Evolutionary conservation across 352 stramenopile species (phyloP), one percentile per base, ranked within the genome.

Genomic region (Phytophthora vignae): DNA sequence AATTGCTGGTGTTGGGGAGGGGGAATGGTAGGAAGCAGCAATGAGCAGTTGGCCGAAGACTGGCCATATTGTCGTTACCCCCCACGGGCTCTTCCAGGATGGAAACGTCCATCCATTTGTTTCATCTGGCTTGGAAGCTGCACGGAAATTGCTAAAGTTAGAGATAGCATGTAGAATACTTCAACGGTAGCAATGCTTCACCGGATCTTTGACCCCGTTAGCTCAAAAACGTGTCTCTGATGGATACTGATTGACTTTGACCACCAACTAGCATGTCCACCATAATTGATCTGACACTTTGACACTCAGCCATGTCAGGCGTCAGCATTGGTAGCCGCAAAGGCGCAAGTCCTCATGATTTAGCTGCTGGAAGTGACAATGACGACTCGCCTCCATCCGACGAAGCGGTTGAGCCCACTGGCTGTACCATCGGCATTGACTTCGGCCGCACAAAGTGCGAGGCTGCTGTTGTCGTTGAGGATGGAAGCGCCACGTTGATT

Each of bases 361-460:
- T 73, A 11, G 33, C 33, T 17, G 4, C 27, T 7, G 22, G 27
- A 40, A 67, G 27, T 19, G 55, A 72, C 19, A 4, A n/a, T 44
- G 58, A 60, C 6, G 38, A 21, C 25, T 57, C 29, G 19, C 36
- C 67, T 19, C 40, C 59, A 33, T 60, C 61, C 3, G 55, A 64
- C 12, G 48, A 53, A 22, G 61, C 40, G 14, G 21, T 8, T 42
- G 58, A 49, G 25, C 29, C 27, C 29, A 21, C 10, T 9, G 48
- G 46, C 17, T 73, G 62, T 36, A 60, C 10, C 17, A 73, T 79
- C 11, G 69, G 72, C 17, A 79, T 79, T 52, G 72, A 79, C 48
- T 79, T 79, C 46, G 69, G 72, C 15, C 63, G 67, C 25, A 71
- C 63, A 25, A 76, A 76, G 42, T 79, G 64, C 50, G 67, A 76